phyloP scores from a whole-genome alignment of 768 basidiomycete genomes.

The Russula sp. region DNA sequence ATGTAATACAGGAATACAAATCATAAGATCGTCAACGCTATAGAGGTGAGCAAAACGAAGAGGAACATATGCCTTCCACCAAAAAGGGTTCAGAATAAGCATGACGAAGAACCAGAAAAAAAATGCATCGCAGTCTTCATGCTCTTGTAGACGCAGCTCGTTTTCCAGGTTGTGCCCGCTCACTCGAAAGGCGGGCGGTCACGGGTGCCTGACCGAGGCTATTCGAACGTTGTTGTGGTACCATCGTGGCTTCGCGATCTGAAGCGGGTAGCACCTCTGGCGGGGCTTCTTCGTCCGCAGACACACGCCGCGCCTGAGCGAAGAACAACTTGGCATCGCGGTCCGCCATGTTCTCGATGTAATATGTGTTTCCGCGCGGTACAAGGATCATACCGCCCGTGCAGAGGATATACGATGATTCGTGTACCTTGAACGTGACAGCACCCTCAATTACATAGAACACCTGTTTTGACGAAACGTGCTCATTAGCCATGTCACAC shows the following conservation, averaged over 20 bases:
- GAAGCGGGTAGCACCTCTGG: slow-evolving; percentile 27
- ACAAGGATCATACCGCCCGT: slow-evolving; percentile 87
- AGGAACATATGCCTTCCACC: neutral
- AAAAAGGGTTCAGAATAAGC: neutral
- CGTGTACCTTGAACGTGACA: slow-evolving; percentile 80
- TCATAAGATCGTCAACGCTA: neutral
- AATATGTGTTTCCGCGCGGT: slow-evolving; percentile 92
- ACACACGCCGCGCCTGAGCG: slow-evolving; percentile 71
- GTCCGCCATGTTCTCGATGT: slow-evolving; percentile 81
- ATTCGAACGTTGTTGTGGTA: slow-evolving; percentile 22
- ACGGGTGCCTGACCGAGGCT: slow-evolving; percentile 25
- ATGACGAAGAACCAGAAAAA: neutral
- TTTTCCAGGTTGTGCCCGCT: slow-evolving; percentile 12
- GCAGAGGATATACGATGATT: slow-evolving; percentile 71
- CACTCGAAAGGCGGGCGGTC: slow-evolving; percentile 25
- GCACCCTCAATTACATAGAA: slow-evolving; percentile 87
- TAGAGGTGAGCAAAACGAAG: neutral
- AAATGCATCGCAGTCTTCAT: slow-evolving; percentile 8
- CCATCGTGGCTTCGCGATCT: slow-evolving; percentile 13
- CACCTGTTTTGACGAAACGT: slow-evolving; percentile 44
- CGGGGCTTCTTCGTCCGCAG: slow-evolving; percentile 35
- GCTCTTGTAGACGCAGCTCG: slow-evolving; percentile 17
- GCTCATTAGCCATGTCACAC: slow-evolving; percentile 22
- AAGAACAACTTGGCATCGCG: slow-evolving; percentile 86
- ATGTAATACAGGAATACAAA: neutral